phyloP scores from a whole-genome alignment of 2,329 filamentous ascomycete genomes.

The Sclerotinia subarctica region DNA sequence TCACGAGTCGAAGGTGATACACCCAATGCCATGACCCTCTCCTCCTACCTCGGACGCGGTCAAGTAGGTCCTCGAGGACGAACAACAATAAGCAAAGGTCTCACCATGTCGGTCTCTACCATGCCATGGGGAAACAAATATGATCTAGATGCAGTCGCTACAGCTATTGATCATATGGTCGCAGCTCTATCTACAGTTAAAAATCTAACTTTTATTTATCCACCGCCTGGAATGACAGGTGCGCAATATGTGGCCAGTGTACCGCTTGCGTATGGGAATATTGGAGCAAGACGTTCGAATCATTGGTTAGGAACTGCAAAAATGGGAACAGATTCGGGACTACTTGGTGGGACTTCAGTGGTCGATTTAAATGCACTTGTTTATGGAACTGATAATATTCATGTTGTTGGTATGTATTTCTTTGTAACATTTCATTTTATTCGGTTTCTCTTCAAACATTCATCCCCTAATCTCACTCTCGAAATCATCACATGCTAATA shows the following conservation, averaged over 20 bases:
- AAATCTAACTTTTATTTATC: constrained; percentile 55
- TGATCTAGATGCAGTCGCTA: constrained; percentile 62
- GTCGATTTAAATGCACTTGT: constrained; percentile 63
- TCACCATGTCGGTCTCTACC: constrained; percentile 57
- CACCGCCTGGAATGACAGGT: constrained; percentile 50
- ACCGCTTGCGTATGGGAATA: constrained; percentile 33
- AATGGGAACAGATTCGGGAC: constrained; percentile 50
- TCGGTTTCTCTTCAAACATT: constrained; percentile 32
- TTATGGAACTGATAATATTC: constrained; percentile 65
- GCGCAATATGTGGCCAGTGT: constrained; percentile 55
- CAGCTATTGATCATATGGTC: constrained; percentile 59
- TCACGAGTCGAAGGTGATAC: constrained; percentile 54
- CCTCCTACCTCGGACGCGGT: constrained; percentile 63
- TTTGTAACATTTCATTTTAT: constrained; percentile 32
- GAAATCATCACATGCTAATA: background rate
- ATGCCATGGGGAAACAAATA: constrained; percentile 50
- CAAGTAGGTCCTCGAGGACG: constrained; percentile 55
- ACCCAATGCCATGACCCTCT: constrained; percentile 42
- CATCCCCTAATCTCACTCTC: too few species aligned
- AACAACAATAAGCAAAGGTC: constrained; percentile 55
- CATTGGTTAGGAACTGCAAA: constrained; percentile 56
- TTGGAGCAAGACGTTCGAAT: constrained; percentile 33
- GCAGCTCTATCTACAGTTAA: constrained; percentile 52
- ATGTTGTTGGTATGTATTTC: constrained; percentile 50
- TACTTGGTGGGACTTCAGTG: constrained; percentile 54